phyloP scores from a whole-genome alignment of 139 green algal genomes.

The Bryopsis sp. region DNA sequence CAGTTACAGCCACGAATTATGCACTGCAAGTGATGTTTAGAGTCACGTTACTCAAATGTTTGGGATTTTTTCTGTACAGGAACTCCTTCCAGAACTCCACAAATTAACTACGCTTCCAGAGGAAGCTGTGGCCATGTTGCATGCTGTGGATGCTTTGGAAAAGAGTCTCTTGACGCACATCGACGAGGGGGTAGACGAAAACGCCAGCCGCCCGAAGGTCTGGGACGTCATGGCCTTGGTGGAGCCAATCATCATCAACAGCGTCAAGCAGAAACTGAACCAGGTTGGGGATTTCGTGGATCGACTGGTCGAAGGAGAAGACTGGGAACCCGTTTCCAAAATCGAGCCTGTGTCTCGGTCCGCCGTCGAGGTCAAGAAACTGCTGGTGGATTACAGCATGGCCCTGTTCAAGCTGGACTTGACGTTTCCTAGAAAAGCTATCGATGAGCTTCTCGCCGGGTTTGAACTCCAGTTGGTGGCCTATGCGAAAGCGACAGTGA shows the following conservation, averaged over 20 bases:
- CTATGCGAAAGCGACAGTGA: background rate
- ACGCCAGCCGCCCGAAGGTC: background rate
- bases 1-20: no score
- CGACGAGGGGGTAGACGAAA: background rate
- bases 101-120: background rate
- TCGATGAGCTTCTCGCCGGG: background rate
- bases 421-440: background rate
- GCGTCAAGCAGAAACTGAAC: background rate
- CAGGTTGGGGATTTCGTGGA: background rate
- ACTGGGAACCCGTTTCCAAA: background rate
- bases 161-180: background rate
- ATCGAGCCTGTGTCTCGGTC: background rate
- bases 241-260: background rate
- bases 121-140: background rate
- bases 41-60: no score
- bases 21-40: no score
- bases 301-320: background rate
- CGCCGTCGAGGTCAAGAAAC: background rate
- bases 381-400: background rate
- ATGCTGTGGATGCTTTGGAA: background rate
- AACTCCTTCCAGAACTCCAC: background rate
- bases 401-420: background rate
- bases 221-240: conserved; percentile 2
- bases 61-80: no score
- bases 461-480: background rate